phyloP scores from a whole-genome alignment of 495 filamentous ascomycete species.

The Schizothecium vesticola region DNA sequence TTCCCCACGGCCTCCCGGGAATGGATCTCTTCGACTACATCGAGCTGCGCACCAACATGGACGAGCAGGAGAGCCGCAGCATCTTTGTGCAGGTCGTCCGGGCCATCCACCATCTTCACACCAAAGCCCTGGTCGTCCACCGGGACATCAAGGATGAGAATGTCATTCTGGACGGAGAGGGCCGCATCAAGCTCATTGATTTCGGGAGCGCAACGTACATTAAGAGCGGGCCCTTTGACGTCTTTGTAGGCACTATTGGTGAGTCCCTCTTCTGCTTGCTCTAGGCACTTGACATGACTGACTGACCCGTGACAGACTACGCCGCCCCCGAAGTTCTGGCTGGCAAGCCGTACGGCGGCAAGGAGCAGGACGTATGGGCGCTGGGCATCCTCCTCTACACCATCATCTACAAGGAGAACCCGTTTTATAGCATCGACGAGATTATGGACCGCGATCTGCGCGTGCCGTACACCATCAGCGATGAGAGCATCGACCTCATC shows the following conservation, averaged over 20 bases:
- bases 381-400: constrained; percentile 97
- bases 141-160: constrained; percentile 99
- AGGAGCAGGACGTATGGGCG: constrained; percentile 98
- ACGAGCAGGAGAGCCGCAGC: constrained; percentile 84
- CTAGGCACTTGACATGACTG: neutral
- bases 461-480: constrained; percentile 86
- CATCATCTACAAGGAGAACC: constrained; percentile 98
- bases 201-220: constrained; percentile 98
- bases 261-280: constrained; percentile 30
- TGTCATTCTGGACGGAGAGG: constrained; percentile 90
- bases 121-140: constrained; percentile 87
- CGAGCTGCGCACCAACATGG: constrained; percentile 93
- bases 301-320: constrained; percentile 61
- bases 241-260: constrained; percentile 99
- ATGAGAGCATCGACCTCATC: constrained; percentile 85
- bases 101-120: constrained; percentile 87
- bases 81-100: constrained; percentile 91
- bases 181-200: constrained; percentile 94
- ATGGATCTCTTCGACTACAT: constrained; percentile 99
- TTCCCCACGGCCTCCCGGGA: constrained; percentile 88
- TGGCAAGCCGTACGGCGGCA: constrained; percentile 86
- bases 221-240: constrained; percentile 96
- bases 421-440: constrained; percentile 98
- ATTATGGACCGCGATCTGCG: constrained; percentile 96
- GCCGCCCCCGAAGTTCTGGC: constrained; percentile 96